Evolutionary conservation across 2,329 filamentous ascomycete genomes (phyloP), one percentile per base, ranked within the genome.

Genomic region (Fusarium setosum): DNA sequence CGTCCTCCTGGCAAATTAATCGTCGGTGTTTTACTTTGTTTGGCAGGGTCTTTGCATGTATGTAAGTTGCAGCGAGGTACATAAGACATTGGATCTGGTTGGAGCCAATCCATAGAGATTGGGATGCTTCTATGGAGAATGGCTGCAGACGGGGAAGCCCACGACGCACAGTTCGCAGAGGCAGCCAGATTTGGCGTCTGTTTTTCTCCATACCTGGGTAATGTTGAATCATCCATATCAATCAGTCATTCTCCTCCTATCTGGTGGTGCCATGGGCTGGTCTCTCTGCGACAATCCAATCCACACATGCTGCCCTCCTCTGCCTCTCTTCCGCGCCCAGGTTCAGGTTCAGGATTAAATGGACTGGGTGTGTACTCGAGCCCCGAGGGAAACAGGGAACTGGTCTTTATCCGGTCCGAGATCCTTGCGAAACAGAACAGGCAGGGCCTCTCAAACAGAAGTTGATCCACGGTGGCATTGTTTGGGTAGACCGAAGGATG

Each of bases 361-460:
- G n/a, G n/a, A 17, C 29, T 47, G 26, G 34, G 45, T 47, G 38
- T 34, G 35, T 29, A 63, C 26, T 61, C 20, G 17, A 63, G 50
- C 49, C 32, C 54, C 35, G 53, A 47, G 23, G 49, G 32, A 51
- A 54, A 40, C 64, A 68, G 40, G 65, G 52, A 45, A 47, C 20
- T 68, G 44, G 47, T 12, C 56, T 65, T 68, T 68, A 68, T 48
- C 64, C 56, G 51, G 56, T 34, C 35, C 60, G 48, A 65, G 31
- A 58, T 53, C 60, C 56, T 67, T 64, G 48, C 49, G 41, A 52
- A 26, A 45, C 35, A 60, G 53, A 64, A 45, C 48, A 38, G 23
- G 51, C 21, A 29, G 41, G 50, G 40, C 20, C 35, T 51, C 50
- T 48, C 49, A 40, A 26, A 47, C 38, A 48, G 35, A 52, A 37